Conservation (phyloP, 345 rosid genomes). For the Melaleuca quinquenervia region DNA sequence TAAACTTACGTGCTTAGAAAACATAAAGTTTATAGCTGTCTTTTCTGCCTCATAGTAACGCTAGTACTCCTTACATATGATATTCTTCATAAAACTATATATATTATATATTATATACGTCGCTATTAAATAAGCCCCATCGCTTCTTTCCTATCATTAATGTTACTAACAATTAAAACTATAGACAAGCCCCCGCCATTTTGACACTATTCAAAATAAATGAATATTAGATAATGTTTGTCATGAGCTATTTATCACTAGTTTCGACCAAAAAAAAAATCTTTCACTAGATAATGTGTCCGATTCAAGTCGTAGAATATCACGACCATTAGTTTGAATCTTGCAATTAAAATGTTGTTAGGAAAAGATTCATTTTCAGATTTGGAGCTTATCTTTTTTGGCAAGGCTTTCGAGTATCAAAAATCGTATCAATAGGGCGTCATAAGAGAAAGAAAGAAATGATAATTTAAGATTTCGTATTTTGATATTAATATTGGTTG, state of each 20-base stretch:
- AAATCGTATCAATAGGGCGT: neutral
- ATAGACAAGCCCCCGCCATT: no score
- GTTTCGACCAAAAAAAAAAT: no score
- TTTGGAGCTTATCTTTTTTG: no score
- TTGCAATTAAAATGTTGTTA: neutral
- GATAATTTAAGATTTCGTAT: neutral
- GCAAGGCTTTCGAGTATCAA: neutral
- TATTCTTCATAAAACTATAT: neutral
- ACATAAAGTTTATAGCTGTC: neutral
- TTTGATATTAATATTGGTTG: neutral
- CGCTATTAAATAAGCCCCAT: no score
- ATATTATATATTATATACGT: no score
- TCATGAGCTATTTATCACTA: neutral
- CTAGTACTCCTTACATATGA: neutral
- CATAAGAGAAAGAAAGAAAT: neutral
- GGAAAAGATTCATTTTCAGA: neutral
- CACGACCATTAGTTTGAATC: neutral
- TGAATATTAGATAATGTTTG: neutral
- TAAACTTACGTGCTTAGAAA: neutral
- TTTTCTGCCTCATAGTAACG: neutral
- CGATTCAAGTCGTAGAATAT: neutral
- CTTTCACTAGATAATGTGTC: neutral
- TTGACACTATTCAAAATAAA: no score
- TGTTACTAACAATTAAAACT: no score
- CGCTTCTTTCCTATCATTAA: no score